Base-by-base conservation (phyloP, 1,284 basidiomycete species). In the Cutaneotrichosporon sp. region DNA sequence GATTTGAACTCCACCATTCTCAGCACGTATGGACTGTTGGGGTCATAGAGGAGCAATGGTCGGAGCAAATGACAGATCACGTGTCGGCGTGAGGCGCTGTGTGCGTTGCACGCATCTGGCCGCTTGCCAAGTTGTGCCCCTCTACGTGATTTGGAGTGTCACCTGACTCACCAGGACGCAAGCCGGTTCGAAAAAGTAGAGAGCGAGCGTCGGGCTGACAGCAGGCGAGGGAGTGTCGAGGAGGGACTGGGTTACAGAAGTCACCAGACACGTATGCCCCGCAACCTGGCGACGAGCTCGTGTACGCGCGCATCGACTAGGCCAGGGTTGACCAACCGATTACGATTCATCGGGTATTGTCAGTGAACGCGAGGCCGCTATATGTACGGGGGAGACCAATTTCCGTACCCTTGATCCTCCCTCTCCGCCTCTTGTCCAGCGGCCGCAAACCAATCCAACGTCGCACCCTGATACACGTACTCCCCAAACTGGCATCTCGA, bases 151-250 rank as follows among this genome's bases (percentile, higher is more conserved):
- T 30, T 40, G 16, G 31, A 9, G 30, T 14, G 36, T 34, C 7
- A 5, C 14, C 21, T 47, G n/a, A 47, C 21, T 40, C n/a, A 16
- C 11, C 51, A 70, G 69, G 69, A 22, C 60, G 69, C 10, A 64
- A 64, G 52, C 59, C 8, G 69, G 69, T 1, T 67, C 69, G 14
- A 70, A 66, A 38, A 70, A 70, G 69, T 70, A 26, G 40, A 7
- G 21, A 21, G 10, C 34, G 4, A 16, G 5, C 9, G n/a, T 14
- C 34, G 36, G 10, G 22, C 49, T 50, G 49, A 50, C 26, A 10
- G 49, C 14, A 56, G 55, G 9, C 55, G 55, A 2, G 51, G 32
- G 2, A 4, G 49, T 5, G 49, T 70, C 2, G 66, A 70, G 32
- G 60, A 66, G 49, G 61, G 62, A 0, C 51, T 63, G 4, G 40